Conservation (phyloP, 192 early-diverging fungal genomes). For the Kickxella alabastrina region DNA sequence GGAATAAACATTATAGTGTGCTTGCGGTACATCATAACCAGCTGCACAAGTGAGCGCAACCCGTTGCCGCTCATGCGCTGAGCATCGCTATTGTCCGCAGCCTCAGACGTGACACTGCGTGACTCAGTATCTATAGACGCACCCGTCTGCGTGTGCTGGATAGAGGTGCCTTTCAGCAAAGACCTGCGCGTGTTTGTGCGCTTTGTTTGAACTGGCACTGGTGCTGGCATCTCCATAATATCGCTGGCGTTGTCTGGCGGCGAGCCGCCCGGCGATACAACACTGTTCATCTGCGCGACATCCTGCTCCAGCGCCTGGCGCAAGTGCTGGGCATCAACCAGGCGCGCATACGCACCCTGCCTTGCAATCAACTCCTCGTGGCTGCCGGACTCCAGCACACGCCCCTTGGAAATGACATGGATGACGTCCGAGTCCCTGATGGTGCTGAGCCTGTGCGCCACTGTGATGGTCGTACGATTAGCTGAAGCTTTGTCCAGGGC, state of each 20-base stretch:
- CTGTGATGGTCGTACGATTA: slow-evolving; percentile 83
- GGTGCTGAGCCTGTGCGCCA: slow-evolving; percentile 89
- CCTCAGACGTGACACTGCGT: slow-evolving; percentile 8
- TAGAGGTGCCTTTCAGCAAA: neutral
- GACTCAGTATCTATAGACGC: slow-evolving; percentile 1
- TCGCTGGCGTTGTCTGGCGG: neutral
- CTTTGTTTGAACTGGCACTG: neutral
- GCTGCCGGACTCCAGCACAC: slow-evolving; percentile 69
- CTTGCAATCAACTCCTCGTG: slow-evolving; percentile 68
- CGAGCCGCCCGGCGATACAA: too few relatives aligned
- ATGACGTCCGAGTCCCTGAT: slow-evolving; percentile 83
- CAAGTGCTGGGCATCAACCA: slow-evolving; percentile 62
- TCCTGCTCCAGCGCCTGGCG: slow-evolving; percentile 36
- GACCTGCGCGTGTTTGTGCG: neutral
- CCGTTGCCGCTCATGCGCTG: slow-evolving; percentile 15
- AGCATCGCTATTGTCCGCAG: neutral
- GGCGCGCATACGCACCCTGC: slow-evolving; percentile 37
- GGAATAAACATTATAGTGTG: slow-evolving; percentile 47
- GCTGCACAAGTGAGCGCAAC: slow-evolving; percentile 14
- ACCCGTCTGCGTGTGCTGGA: neutral
- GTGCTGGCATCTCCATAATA: neutral
- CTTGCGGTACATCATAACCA: slow-evolving; percentile 44
- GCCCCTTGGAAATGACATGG: slow-evolving; percentile 73
- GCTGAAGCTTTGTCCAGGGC: slow-evolving; percentile 73
- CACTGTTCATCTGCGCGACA: neutral